A percentile compares a stretch with the other conserved stretches of the same genome.
phyloP scores from a whole-genome alignment of 305 asterid genomes.

The Fraxinus sp. region DNA sequence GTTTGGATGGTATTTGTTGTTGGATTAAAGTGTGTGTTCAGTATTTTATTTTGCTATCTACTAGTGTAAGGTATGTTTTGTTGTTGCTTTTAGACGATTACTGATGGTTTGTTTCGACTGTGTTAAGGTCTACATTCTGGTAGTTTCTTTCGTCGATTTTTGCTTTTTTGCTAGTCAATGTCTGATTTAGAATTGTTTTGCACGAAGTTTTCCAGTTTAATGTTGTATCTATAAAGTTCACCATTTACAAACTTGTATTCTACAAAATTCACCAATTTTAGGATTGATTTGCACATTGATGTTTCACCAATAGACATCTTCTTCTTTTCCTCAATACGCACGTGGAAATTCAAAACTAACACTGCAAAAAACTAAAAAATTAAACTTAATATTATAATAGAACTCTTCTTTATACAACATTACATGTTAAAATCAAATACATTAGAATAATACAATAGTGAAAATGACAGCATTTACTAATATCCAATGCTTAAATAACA shows the following conservation, averaged over 20 bases:
- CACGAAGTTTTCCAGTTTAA: neutral
- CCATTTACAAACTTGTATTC: neutral
- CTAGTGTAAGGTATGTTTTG: neutral
- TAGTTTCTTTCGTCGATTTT: neutral
- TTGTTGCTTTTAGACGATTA: neutral
- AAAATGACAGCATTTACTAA: neutral
- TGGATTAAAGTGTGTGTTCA: neutral
- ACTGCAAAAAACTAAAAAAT: too few species aligned
- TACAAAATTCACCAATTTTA: neutral
- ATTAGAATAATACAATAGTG: neutral
- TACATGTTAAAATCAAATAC: neutral
- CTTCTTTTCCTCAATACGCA: neutral
- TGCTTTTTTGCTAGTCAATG: neutral
- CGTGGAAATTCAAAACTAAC: neutral
- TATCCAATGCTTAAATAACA: neutral
- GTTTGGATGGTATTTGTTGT: neutral
- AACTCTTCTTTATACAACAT: neutral
- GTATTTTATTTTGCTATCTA: neutral
- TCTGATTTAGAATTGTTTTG: neutral
- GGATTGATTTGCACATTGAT: neutral
- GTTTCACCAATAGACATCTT: neutral
- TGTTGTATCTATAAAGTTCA: too few species aligned
- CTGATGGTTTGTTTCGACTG: neutral
- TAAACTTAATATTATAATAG: neutral
- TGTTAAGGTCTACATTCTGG: neutral